These are phyloP conservation scores for Sparassis latifolia DNA, from an alignment of 1,284 basidiomycete genomes.

Conservation along the genomic window DNA sequence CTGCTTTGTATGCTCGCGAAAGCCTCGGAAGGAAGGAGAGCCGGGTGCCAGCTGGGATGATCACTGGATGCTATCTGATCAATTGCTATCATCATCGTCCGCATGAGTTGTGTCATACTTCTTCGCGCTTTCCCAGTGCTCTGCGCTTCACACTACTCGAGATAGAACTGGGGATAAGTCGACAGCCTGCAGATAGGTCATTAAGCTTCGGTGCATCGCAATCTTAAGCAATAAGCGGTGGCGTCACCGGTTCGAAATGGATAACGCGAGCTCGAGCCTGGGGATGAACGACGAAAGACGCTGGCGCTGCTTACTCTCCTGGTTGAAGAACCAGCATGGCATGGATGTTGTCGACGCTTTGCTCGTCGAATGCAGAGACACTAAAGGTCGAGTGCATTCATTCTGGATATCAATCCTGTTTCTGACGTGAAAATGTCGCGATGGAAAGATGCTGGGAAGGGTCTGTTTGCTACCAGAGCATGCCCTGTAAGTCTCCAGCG, in stretches of 20 bases:
- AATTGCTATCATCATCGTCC: slow-evolving; percentile 3
- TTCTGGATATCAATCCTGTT: not conserved
- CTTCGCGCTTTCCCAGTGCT: no score
- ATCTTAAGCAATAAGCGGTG: no score
- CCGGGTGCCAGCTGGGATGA: slow-evolving; percentile 9
- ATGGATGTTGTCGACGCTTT: slow-evolving; percentile 36
- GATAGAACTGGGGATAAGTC: no score
- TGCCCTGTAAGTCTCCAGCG: slow-evolving; percentile 34
- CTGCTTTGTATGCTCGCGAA: slow-evolving; percentile 7
- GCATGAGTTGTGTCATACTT: no score
- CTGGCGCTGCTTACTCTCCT: slow-evolving; percentile 49
- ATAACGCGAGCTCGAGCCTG: not conserved
- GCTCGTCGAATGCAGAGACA: slow-evolving; percentile 37
- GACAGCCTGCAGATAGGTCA: no score
- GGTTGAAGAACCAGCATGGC: slow-evolving; percentile 46
- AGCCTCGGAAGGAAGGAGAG: slow-evolving; percentile 18
- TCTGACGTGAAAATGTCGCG: not conserved
- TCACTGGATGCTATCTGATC: slow-evolving; percentile 15
- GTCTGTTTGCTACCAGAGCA: slow-evolving; percentile 51
- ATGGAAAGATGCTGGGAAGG: slow-evolving; percentile 58
- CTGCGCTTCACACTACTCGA: no score
- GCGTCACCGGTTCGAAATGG: no score
- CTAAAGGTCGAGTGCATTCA: slow-evolving; percentile 14
- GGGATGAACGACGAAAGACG: slow-evolving; percentile 23
- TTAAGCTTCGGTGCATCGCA: no score